Conservation (phyloP, 768 basidiomycete species). For the Termitomyces sp. region DNA sequence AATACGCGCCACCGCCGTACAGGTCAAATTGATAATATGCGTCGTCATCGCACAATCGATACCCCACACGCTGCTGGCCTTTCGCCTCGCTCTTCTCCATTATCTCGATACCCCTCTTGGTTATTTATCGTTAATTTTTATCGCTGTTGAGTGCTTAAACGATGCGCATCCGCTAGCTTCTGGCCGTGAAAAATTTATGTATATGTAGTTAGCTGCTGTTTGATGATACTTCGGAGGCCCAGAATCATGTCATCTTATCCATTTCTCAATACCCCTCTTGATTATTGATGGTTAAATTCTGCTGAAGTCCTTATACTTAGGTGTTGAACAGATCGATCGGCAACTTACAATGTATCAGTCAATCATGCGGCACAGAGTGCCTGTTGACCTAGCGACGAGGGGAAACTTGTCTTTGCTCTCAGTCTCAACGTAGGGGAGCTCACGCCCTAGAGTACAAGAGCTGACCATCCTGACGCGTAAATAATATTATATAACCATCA, state of each 20-base stretch:
- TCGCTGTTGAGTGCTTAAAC: neutral
- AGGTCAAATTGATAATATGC: neutral
- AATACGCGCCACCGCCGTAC: neutral
- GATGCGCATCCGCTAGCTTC: neutral
- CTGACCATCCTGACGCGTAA: neutral
- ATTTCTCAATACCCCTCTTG: too few species aligned
- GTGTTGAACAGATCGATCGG: neutral
- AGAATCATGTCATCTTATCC: too few species aligned
- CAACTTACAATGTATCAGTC: neutral
- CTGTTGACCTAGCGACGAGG: neutral
- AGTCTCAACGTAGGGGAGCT: too few species aligned
- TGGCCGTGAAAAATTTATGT: neutral
- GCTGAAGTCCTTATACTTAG: neutral
- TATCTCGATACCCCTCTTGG: neutral
- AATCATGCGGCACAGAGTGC: too few species aligned
- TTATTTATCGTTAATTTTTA: neutral
- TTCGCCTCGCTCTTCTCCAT: neutral
- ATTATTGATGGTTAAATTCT: too few species aligned
- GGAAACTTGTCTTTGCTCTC: neutral
- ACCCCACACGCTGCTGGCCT: neutral
- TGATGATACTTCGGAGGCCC: neutral
- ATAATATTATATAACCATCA: neutral
- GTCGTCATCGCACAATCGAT: neutral
- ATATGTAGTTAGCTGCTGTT: neutral
- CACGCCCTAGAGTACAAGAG: too few species aligned